Base-by-base conservation (phyloP, 176 grass and related monocot genomes). In the Melocanna baccifera region DNA sequence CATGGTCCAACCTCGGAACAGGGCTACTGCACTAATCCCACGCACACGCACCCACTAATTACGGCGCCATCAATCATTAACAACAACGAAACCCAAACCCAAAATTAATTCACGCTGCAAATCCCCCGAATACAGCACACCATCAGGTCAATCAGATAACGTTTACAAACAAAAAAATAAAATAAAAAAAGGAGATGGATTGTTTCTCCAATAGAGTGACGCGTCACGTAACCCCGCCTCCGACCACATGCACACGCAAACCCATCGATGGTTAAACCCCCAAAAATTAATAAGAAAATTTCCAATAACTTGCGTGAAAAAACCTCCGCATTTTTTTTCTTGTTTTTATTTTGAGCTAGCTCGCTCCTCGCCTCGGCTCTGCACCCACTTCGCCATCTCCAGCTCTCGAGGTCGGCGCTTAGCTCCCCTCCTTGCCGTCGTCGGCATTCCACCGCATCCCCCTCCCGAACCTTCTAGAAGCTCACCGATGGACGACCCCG, bases 231-330 rank as follows among this genome's bases (percentile, higher is more conserved):
- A 64, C 47, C 39, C 73, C 3, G 79, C 73, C 47, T 82, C 78
- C 56, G 56, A 62, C 73, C 88, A 78, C 88, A 83, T 90, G 88
- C 88, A 79, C 73, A 86, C 88, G 84, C 73, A 71, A 90, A 86
- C 84, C 62, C 68, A 11, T 34, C 12, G 12, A 6, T 10, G 29
- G 80, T 2, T 32, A 32, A 43, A 20, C 71, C 22, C 19, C 16
- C 15, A 18, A 12, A 43, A 52, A 18, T 3, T 53, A 53, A 43
- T 40, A 7, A 62, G 10, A 34, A 62, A 74, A 81, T 77, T 28
- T 22, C 20, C 11, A 46, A 50, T 88, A 34, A 39, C 80, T 78
- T 72, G 34, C 37, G 12, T 1, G 8, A 16, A 73, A 73, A 83
- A 73, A 28, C 3, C 30, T 2, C 53, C 1, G 0, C 3, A 19